These are phyloP conservation scores for Epichloe festucae DNA, from an alignment of 2,329 filamentous ascomycete species.

Conservation along the genomic window DNA sequence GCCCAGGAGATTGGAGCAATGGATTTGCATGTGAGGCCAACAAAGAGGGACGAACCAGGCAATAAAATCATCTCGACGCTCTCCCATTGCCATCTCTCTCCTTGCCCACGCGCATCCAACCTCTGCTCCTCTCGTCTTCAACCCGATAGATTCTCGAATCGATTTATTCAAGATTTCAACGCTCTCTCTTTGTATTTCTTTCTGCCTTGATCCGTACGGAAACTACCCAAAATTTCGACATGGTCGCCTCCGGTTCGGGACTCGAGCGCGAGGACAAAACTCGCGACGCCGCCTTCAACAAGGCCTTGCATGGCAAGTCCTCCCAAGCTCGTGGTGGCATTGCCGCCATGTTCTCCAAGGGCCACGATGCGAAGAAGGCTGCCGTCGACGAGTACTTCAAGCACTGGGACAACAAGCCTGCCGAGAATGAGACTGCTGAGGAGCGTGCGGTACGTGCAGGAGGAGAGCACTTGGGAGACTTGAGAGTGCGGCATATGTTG, in stretches of 20 bases:
- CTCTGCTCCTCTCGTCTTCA: conserved; percentile 3
- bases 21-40: conserved; percentile 1
- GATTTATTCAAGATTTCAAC: not conserved
- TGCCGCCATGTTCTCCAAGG: conserved; percentile 75
- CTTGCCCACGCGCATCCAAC: not conserved
- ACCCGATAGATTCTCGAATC: not conserved
- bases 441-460: conserved; percentile 54
- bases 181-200: conserved; percentile 4
- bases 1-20: conserved; percentile 1
- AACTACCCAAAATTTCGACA: conserved; percentile 21
- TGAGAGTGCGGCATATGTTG: not conserved
- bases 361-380: conserved; percentile 58
- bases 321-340: conserved; percentile 60
- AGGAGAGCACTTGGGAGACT: not conserved
- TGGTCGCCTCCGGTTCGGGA: conserved; percentile 26
- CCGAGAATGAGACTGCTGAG: conserved; percentile 67
- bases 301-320: conserved; percentile 68
- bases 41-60: not conserved
- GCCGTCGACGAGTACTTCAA: conserved; percentile 91
- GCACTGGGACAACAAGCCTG: conserved; percentile 83
- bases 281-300: conserved; percentile 85
- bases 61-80: conserved; percentile 4
- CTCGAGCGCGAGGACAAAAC: conserved; percentile 74
- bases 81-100: not conserved
- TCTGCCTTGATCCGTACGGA: not conserved